Conservation (phyloP, 352 stramenopile genomes). For the Phytophthora fragariaefolia region DNA sequence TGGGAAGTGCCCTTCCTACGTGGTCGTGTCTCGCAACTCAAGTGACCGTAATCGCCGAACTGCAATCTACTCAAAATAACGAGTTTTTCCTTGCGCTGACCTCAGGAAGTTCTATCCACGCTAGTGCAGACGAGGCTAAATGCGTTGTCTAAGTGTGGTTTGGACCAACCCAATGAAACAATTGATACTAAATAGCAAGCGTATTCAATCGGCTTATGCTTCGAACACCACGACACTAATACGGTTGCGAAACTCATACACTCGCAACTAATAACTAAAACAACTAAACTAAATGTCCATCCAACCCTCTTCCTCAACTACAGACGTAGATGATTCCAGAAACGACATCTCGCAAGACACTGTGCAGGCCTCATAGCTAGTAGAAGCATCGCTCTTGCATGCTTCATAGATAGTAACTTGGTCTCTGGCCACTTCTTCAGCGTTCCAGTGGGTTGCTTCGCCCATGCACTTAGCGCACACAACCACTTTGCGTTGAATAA, state of each 20-base stretch:
- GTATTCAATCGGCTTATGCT: constrained; percentile 9
- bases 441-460: constrained; percentile 38
- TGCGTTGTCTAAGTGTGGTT: too few relatives aligned
- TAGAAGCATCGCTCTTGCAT: constrained; percentile 18
- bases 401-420: constrained; percentile 21
- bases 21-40: too few relatives aligned
- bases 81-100: too few relatives aligned
- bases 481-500: constrained; percentile 45
- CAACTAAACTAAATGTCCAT: constrained; percentile 3
- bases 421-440: constrained; percentile 25
- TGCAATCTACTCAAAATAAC: too few relatives aligned
- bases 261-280: constrained; percentile 8
- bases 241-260: constrained; percentile 1
- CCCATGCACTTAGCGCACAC: constrained; percentile 47
- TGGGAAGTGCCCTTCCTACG: too few relatives aligned
- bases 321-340: constrained; percentile 21
- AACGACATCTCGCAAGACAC: constrained; percentile 21
- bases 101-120: too few relatives aligned
- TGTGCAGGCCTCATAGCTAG: constrained; percentile 21
- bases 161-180: neutral
- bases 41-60: too few relatives aligned
- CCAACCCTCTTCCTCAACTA: constrained; percentile 12
- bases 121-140: too few relatives aligned
- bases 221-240: neutral
- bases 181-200: neutral